Evolutionary conservation across 768 basidiomycete species (phyloP).

Genomic region (Psilocybe sp.): DNA sequence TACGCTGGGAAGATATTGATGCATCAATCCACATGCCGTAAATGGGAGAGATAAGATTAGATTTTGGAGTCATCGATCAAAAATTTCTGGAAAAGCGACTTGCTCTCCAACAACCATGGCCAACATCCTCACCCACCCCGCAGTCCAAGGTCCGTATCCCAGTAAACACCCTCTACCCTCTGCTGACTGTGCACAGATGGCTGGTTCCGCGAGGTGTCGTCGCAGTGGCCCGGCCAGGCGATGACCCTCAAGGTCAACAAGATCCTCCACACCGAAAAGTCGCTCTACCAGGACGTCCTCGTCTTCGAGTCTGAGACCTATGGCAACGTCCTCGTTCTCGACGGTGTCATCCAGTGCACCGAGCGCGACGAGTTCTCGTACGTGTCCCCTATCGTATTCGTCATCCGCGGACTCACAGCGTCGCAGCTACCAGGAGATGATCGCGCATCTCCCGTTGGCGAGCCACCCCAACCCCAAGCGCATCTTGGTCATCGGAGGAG

Average conservation of each 20-base stretch:
- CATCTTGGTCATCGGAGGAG: constrained; percentile 96
- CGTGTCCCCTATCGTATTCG: constrained; percentile 27
- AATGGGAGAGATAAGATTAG: constrained; percentile 5
- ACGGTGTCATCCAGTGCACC: constrained; percentile 94
- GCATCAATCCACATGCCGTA: too few species aligned
- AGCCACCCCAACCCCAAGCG: constrained; percentile 95
- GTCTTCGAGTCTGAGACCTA: constrained; percentile 95
- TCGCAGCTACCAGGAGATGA: constrained; percentile 96
- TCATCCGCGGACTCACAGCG: neutral
- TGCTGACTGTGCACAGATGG: constrained; percentile 52
- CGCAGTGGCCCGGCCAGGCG: constrained; percentile 97
- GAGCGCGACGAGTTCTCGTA: constrained; percentile 99
- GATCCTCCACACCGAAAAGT: constrained; percentile 92
- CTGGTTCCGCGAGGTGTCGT: constrained; percentile 94
- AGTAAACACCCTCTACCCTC: neutral
- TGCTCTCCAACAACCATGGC: constrained; percentile 27
- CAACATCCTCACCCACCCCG: constrained; percentile 55
- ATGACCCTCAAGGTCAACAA: constrained; percentile 96
- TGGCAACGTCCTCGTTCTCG: constrained; percentile 95
- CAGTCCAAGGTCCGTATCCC: constrained; percentile 14
- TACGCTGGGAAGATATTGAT: too few species aligned
- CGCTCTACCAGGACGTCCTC: constrained; percentile 93
- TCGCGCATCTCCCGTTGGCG: constrained; percentile 92
- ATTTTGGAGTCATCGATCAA: constrained; percentile 14
- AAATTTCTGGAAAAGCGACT: constrained; percentile 11